Percentiles rank a stretch among this genome's conserved stretches.
phyloP scores from a whole-genome alignment of 192 early-diverging fungal genomes.

The Phycomyces blakesleeanus region DNA sequence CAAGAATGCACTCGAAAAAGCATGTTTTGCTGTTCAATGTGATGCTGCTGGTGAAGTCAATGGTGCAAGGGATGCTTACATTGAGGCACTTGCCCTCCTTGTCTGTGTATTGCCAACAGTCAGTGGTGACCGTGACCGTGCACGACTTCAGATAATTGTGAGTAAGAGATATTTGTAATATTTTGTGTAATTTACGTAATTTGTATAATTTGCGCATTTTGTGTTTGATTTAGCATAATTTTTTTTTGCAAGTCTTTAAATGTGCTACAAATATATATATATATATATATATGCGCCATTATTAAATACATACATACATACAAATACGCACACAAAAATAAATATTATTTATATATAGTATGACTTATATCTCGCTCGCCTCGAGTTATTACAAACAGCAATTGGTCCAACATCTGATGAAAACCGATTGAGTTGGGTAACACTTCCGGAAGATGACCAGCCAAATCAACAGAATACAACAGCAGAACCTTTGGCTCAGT shows the following conservation, averaged over 20 bases:
- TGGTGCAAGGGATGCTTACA: conserved; percentile 34
- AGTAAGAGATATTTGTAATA: no score
- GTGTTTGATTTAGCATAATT: no score
- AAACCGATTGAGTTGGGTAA: background rate
- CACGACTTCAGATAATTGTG: conserved; percentile 33
- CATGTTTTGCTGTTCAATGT: conserved; percentile 30
- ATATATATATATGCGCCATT: no score
- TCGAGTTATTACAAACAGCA: background rate
- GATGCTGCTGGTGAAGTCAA: conserved; percentile 31
- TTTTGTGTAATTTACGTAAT: no score
- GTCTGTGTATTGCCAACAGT: conserved; percentile 24
- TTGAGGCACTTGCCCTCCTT: conserved; percentile 28
- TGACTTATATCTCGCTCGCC: background rate
- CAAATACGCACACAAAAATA: no score
- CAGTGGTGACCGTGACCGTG: conserved; percentile 19
- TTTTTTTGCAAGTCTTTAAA: no score
- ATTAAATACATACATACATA: no score
- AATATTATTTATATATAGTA: background rate
- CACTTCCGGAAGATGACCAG: background rate
- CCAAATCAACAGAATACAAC: background rate
- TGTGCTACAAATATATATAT: no score
- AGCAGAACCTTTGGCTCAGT: background rate
- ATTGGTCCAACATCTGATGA: background rate
- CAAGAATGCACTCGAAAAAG: conserved; percentile 31
- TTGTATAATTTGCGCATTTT: no score